phyloP scores from a whole-genome alignment of 805 yeast species.

The Ogataea salicorniae region DNA sequence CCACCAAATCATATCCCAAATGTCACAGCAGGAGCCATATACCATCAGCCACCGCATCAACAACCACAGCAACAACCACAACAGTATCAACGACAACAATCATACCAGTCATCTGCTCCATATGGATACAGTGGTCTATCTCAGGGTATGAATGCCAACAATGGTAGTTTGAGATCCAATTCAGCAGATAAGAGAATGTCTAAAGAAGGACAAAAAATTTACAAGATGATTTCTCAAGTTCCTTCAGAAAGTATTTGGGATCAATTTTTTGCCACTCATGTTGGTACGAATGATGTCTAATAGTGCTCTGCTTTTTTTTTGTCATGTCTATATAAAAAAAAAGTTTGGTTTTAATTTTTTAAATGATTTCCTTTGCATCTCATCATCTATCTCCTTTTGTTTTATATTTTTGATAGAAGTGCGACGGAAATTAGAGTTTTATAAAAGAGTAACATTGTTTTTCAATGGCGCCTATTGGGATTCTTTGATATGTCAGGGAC shows the following conservation, averaged over 20 bases:
- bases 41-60: neutral
- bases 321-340: too few relatives aligned
- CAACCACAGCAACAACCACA: slow-evolving; percentile 1
- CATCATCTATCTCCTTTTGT: too few relatives aligned
- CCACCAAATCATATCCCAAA: too few relatives aligned
- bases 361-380: too few relatives aligned
- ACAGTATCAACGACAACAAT: neutral
- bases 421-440: too few relatives aligned
- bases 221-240: slow-evolving; percentile 57
- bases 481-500: too few relatives aligned
- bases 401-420: too few relatives aligned
- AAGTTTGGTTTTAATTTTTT: too few relatives aligned
- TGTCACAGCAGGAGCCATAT: neutral
- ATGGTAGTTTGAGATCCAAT: neutral
- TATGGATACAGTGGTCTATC: neutral
- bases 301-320: neutral
- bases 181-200: slow-evolving; percentile 11
- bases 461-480: too few relatives aligned
- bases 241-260: slow-evolving; percentile 69
- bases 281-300: slow-evolving; percentile 11
- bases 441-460: too few relatives aligned
- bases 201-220: slow-evolving; percentile 50
- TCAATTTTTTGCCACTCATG: slow-evolving; percentile 43
- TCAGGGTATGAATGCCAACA: neutral
- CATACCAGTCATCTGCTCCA: neutral